Base-by-base conservation (phyloP, 495 filamentous ascomycete genomes). In the Clavariopsis aquatica region DNA sequence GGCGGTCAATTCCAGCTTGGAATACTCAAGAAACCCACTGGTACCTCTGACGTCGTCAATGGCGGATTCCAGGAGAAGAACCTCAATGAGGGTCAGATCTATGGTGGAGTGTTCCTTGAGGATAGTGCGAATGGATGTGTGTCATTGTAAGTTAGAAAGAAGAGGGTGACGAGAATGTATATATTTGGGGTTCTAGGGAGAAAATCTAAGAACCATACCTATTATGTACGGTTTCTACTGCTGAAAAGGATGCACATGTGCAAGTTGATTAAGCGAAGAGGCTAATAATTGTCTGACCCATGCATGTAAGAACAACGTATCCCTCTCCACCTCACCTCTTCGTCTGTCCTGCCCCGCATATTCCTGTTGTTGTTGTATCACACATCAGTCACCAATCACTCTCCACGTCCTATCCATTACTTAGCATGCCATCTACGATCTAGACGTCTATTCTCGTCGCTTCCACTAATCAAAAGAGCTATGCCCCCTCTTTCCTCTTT, bases 21-120 rank as follows among this genome's bases (percentile, higher is more conserved):
- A 23, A 61, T 71, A 3, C 34, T 71, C 19, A 71, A 71, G 64
- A 71, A 71, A 52, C 68, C 68, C 1, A 71, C 68, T 2, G 68
- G 68, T 7, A 64, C 64, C 10, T 43, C 34, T 10, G 68, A 71
- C 65, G 68, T 71, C 12, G 68, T 71, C 19, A 68, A 71, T 41
- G 57, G 55, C 23, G 68, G 68, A 28, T 71, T 68, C 54, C 68
- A 71, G 41, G 49, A 61, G 52, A 67, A 53, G 34, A 68, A 68
- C 31, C 22, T 71, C 23, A 67, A 71, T 28, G 68, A 71, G 53
- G 68, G 68, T 1, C 64, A 67, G 41, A 68, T 68, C 24, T 71
- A 71, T 46, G 68, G 68, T 19, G 59, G 64, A 9, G 6, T 71
- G 6, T 71, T 71, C 49, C 46, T 71, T 10, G 68, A 71, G 52